These are phyloP conservation scores for Leccinum pachyderme DNA, from an alignment of 1,284 basidiomycete species.

Conservation along the genomic window DNA sequence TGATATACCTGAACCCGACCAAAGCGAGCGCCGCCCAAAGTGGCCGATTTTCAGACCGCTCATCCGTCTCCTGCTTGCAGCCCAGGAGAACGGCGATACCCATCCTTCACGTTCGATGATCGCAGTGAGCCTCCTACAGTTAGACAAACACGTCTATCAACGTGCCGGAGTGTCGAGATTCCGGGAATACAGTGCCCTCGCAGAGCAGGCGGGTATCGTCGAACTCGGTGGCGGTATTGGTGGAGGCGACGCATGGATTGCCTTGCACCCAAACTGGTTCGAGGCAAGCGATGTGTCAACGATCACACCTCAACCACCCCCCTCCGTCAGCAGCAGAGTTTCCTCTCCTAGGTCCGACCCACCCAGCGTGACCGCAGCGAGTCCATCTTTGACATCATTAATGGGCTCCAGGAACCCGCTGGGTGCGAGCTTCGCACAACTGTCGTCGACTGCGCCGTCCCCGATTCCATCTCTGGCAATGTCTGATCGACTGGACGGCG, in stretches of 20 bases:
- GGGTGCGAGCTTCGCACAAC: background rate
- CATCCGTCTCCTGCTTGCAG: conserved; percentile 29
- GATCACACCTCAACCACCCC: background rate
- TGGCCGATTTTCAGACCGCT: conserved; percentile 25
- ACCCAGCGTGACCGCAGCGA: conserved; percentile 2
- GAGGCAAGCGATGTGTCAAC: background rate
- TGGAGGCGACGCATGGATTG: conserved; percentile 46
- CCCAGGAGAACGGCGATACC: conserved; percentile 29
- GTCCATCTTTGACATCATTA: conserved; percentile 3
- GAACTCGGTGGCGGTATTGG: conserved; percentile 41
- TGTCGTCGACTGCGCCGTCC: background rate
- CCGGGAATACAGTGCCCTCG: conserved; percentile 44
- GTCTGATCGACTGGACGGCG: background rate
- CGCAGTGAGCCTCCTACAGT: conserved; percentile 36
- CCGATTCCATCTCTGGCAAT: background rate
- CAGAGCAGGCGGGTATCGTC: conserved; percentile 45
- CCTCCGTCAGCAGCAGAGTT: conserved; percentile 1
- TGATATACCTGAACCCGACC: conserved; percentile 5
- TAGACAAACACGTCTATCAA: conserved; percentile 39
- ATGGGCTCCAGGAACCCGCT: conserved; percentile 4
- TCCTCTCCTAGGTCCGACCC: conserved; percentile 18
- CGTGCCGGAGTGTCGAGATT: conserved; percentile 45
- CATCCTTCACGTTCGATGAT: conserved; percentile 42
- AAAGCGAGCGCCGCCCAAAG: conserved; percentile 5
- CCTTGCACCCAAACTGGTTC: conserved; percentile 38